Evolutionary conservation across 805 yeast species (phyloP), one percentile per base, ranked within the genome.

Genomic region (Schwanniomyces sp.): DNA sequence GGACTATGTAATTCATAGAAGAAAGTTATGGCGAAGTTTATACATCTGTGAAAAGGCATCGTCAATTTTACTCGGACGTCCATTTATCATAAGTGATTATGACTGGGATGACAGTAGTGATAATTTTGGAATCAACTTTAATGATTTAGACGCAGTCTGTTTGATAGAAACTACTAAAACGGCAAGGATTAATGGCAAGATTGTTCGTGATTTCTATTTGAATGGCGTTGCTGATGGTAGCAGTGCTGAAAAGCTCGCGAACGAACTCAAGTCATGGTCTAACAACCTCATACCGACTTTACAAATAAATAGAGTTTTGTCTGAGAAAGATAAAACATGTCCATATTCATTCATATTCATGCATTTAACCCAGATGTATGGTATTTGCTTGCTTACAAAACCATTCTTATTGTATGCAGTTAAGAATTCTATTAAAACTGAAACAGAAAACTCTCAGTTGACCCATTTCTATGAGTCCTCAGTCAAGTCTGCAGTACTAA

Each of bases 321-420:
- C 29, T 14, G 32, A 25, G 12, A 42, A 32, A 32, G 30, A 27
- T 9, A 24, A 30, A 11, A n/a, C 24, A n/a, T 32, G 40, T 18
- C 55, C 49, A 37, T 57, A 61, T 44, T 57, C 63, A 29, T 52
- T 63, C 6, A 52, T 70, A 26, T 47, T 70, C 7, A 59, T 70
- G 7, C 75, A 74, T 53, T 55, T 71, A 5, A 57, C 64, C 11
- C 69, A 72, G 37, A 53, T 74, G 14, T 63, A 63, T 49, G 70
- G 70, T 0, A 63, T 72, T 14, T 57, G 69, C 30, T 49, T 74
- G 29, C 55, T 75, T 12, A 59, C 75, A 34, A 60, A 75, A 17
- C 78, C 80, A 8, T 74, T 73, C 47, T 72, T 70, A 55, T 65
- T 71, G 52, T 71, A 63, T 49, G 46, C 39, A 18, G 39, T 34